phyloP scores from a whole-genome alignment of 2,329 filamentous ascomycete species.

The Podosphaera xanthii region DNA sequence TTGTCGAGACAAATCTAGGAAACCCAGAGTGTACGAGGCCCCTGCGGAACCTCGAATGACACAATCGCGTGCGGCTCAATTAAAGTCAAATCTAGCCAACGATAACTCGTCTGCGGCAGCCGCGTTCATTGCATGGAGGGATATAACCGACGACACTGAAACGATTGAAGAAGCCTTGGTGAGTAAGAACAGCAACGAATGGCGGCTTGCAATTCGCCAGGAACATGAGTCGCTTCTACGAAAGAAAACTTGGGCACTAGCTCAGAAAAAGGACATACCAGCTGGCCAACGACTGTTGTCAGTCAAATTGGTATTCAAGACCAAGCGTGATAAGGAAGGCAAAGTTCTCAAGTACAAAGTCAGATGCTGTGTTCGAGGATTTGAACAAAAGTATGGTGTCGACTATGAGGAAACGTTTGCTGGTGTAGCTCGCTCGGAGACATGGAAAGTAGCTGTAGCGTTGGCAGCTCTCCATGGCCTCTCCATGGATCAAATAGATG shows the following conservation, averaged over 20 bases:
- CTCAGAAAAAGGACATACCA: neutral
- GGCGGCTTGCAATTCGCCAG: neutral
- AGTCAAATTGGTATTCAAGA: neutral
- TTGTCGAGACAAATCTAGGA: too few relatives aligned
- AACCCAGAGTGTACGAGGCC: neutral
- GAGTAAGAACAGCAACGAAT: neutral
- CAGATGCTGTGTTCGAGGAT: neutral
- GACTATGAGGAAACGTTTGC: neutral
- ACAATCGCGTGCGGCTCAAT: neutral
- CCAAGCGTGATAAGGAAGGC: conserved; percentile 1
- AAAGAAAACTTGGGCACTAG: neutral
- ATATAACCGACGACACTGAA: neutral
- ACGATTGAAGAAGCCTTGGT: neutral
- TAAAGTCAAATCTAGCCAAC: neutral
- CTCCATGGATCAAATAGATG: too few relatives aligned
- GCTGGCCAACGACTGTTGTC: neutral
- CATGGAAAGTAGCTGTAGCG: too few relatives aligned
- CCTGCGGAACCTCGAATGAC: neutral
- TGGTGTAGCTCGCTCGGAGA: neutral
- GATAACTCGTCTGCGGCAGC: neutral
- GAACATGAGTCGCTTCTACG: neutral
- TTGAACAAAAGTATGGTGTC: neutral
- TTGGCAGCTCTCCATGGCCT: too few relatives aligned
- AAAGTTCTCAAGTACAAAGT: neutral
- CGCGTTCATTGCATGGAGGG: neutral